phyloP scores from a whole-genome alignment of 129 eudicot species.

The Erigeron canadensis region DNA sequence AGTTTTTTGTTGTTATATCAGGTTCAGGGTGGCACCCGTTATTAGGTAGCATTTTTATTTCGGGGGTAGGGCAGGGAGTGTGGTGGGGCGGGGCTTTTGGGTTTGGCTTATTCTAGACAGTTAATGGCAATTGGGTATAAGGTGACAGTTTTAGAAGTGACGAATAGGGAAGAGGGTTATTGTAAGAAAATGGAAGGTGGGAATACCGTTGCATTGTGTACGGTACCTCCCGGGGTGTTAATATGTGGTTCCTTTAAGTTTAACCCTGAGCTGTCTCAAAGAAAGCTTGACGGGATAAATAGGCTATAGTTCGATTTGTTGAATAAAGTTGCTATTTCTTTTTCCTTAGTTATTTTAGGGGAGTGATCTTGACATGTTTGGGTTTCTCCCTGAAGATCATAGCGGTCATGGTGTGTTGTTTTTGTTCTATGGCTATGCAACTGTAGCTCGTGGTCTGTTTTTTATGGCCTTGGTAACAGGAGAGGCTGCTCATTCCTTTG shows the following conservation, averaged over 20 bases:
- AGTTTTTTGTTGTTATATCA: too few species aligned
- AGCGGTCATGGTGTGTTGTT: slow-evolving; percentile 81
- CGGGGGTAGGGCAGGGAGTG: too few species aligned
- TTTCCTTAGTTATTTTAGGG: slow-evolving; percentile 89
- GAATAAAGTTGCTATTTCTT: slow-evolving; percentile 91
- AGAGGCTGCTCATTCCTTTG: slow-evolving; percentile 93
- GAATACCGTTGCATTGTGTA: too few species aligned
- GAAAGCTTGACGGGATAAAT: slow-evolving; percentile 90
- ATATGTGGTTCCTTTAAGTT: slow-evolving; percentile 81
- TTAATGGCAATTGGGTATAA: too few species aligned
- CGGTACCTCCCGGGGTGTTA: too few species aligned
- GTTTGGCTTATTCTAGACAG: too few species aligned
- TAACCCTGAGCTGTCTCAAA: slow-evolving; percentile 83
- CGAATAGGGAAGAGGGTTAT: too few species aligned
- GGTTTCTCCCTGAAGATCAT: slow-evolving; percentile 73
- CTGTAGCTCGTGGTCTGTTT: slow-evolving; percentile 89
- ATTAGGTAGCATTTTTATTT: too few species aligned
- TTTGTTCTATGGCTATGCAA: slow-evolving; percentile 89
- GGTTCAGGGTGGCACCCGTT: too few species aligned
- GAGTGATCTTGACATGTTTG: slow-evolving; percentile 93
- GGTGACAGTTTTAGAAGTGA: too few species aligned
- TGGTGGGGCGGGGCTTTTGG: too few species aligned
- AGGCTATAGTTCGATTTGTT: slow-evolving; percentile 84
- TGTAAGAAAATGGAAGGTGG: too few species aligned
- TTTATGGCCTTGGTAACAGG: slow-evolving; percentile 94